Evolutionary conservation across 345 rosid genomes (phyloP).

Genomic region (Populus pruinosa): DNA sequence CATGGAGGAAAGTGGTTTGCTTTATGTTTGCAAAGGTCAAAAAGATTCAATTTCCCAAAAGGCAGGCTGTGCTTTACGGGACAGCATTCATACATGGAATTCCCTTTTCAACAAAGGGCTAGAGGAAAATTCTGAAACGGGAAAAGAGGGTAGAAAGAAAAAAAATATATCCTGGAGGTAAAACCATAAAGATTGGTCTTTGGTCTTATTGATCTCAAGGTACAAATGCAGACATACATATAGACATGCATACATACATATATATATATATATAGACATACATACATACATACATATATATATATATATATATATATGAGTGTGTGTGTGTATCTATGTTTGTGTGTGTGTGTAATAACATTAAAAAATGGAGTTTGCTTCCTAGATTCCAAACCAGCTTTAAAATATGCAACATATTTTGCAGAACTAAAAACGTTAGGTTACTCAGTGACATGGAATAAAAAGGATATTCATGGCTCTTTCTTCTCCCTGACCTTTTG

Average conservation of each 20-base stretch:
- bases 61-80: conserved; percentile 21
- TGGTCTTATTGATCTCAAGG: neutral
- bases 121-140: neutral
- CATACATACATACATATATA: neutral
- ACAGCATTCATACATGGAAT: conserved; percentile 24
- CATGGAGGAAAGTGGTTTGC: conserved; percentile 26
- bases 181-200: neutral
- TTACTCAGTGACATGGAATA: neutral
- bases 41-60: conserved; percentile 51
- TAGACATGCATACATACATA: neutral
- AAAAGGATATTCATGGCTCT: neutral
- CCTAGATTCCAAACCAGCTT: conserved; percentile 30
- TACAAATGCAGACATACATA: neutral
- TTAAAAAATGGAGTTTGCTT: conserved; percentile 16
- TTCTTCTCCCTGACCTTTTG: neutral
- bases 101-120: conserved; percentile 18
- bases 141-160: neutral
- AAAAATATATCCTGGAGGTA: neutral
- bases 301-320: too few species aligned
- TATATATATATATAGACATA: too few species aligned
- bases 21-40: conserved; percentile 47
- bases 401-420: neutral
- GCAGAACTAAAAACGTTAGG: neutral
- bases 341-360: neutral
- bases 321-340: too few species aligned